These are phyloP conservation scores for Cruciata laevipes DNA, from an alignment of 257 asterid genomes.

Conservation along the genomic window DNA sequence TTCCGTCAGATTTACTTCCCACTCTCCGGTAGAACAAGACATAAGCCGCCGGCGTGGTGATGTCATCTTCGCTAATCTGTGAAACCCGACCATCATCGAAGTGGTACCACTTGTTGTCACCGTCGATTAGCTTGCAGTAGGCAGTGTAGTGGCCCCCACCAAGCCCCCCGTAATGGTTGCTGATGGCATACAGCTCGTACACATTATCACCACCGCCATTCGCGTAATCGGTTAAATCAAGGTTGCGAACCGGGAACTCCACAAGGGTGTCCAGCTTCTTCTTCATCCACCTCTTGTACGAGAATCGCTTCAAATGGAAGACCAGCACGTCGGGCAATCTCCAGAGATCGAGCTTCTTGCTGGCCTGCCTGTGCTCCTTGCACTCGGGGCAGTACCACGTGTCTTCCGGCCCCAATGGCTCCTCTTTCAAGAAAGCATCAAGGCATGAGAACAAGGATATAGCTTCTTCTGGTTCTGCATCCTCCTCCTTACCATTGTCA, in stretches of 20 bases:
- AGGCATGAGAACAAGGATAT: conserved; percentile 89
- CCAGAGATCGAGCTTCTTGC: conserved; percentile 91
- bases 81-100: conserved; percentile 82
- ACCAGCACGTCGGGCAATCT: conserved; percentile 85
- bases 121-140: conserved; percentile 72
- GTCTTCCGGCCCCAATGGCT: conserved; percentile 95
- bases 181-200: conserved; percentile 82
- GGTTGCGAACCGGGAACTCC: conserved; percentile 70
- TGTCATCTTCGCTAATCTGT: conserved; percentile 55
- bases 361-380: conserved; percentile 91
- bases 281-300: conserved; percentile 80
- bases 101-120: conserved; percentile 76
- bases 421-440: conserved; percentile 92
- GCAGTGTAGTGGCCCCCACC: conserved; percentile 98
- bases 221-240: conserved; percentile 72
- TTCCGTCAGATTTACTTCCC: conserved; percentile 24
- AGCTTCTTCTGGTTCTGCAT: conserved; percentile 80
- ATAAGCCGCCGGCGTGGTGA: conserved; percentile 85
- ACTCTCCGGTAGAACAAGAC: conserved; percentile 88
- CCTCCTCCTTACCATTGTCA: conserved; percentile 65
- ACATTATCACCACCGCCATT: conserved; percentile 55
- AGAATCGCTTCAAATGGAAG: conserved; percentile 85
- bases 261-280: conserved; percentile 87
- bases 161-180: conserved; percentile 98
- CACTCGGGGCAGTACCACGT: conserved; percentile 99